Evolutionary conservation across 345 rosid genomes (phyloP), one percentile per base, ranked within the genome.

Genomic region (Melaleuca alternifolia): DNA sequence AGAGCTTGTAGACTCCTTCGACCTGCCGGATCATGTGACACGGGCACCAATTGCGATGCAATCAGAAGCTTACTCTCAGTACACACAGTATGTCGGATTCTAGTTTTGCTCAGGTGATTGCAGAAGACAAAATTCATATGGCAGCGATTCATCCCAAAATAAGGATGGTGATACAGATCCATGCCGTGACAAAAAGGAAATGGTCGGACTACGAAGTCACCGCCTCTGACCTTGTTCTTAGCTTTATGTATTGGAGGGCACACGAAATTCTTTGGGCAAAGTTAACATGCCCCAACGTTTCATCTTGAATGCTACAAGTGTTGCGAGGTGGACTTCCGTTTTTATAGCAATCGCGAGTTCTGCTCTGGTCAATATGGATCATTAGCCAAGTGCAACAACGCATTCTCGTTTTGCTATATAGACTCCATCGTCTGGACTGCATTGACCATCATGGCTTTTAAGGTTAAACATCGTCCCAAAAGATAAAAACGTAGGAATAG

Each of bases 11-110:
- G 96, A 96, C 48, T 98, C 98, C 28, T 95, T 98, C 50, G 96
- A 95, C 88, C 92, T 96, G 86, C 98, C 98, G 0, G 95, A 96
- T 87, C 90, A 92, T 2, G 94, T 95, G 51, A 95, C 95, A n/a
- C 90, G 98, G 57, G 99, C 99, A 37, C 99, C 99, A 30, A 98
- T 98, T 51, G 99, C 98, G 54, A 96, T 92, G 98, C 93, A 95
- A 50, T 93, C 99, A 6, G 98, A 93, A 83, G 99, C 98, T 75
- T 98, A 98, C 91, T 89, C 96, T 83, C 98, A 94, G 62, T 98
- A 96, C 90, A 98, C 96, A 9, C 98, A 95, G 84, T 82, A 56
- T 57, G 99, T 93, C 71, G 99, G 99, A 51, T 96, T 98, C 91
- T 94, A 85, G 90, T 62, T 62, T 82, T 28, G 50, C 54, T 37